Base-by-base conservation (phyloP, 1,284 basidiomycete genomes). In the Anthracocystis walkeri region DNA sequence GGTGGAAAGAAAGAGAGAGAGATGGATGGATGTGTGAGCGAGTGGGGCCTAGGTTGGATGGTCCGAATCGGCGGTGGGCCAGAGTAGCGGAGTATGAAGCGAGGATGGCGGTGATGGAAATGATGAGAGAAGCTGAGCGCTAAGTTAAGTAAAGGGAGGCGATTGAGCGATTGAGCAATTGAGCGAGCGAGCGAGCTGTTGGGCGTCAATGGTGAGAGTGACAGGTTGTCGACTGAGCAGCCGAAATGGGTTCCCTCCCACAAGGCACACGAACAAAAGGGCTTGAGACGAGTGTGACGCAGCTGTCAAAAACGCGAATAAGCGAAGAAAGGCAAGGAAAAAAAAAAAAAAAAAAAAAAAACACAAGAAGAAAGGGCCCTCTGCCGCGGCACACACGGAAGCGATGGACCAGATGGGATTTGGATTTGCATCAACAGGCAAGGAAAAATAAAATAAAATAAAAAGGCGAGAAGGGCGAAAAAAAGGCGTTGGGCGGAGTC, bases 21-120 rank as follows among this genome's bases (percentile, higher is more conserved):
- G 52, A 25, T 35, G 60, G 31, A 25, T 45, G 44, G 31, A 38
- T 40, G 51, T 29, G 14, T 35, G 38, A 38, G 38, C 35, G 51
- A 44, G 42, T 16, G 49, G 55, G 31, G n/a, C n/a, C 23, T 38
- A 14, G 46, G n/a, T n/a, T 38, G 35, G n/a, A 48, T 20, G 55
- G 38, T 55, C 60, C 58, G 63, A 54, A 54, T 38, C 45, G 45
- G 51, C 56, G 68, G 63, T 54, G 68, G 55, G 58, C 31, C 46
- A 58, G n/a, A 16, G 35, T 44, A 6, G 54, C 41, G 27, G 44
- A 54, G 51, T 53, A 42, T 16, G 14, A 50, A 12, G 35, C 14
- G 49, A 40, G 44, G 63, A 41, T 23, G 52, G 59, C 57, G 66
- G 57, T 64, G 66, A 59, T 59, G 60, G 66, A 69, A 61, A 56